A percentile compares a stretch with the other conserved stretches of the same genome.
These are phyloP conservation scores for Nicotiana otophora DNA, from an alignment of 257 asterid species.

Conservation along the genomic window DNA sequence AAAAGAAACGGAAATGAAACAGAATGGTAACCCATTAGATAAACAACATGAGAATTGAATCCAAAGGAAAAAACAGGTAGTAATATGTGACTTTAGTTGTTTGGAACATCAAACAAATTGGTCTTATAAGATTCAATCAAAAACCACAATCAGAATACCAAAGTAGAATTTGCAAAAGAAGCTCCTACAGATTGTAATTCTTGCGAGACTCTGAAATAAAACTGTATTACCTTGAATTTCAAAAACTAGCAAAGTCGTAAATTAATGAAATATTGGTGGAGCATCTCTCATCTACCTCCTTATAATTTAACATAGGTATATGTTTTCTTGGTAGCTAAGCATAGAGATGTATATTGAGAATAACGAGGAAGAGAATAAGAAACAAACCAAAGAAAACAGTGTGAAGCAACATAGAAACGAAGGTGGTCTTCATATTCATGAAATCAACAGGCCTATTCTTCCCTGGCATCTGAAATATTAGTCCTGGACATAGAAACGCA, in stretches of 20 bases:
- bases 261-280: neutral
- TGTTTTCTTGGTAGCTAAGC: constrained; percentile 27
- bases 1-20: neutral
- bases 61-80: too few relatives aligned
- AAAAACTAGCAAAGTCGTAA: neutral
- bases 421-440: constrained; percentile 77
- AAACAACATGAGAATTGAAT: neutral
- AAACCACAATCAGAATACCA: neutral
- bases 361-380: constrained; percentile 61
- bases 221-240: neutral
- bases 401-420: constrained; percentile 51
- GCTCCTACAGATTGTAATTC: neutral
- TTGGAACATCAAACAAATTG: neutral
- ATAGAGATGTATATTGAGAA: constrained; percentile 62
- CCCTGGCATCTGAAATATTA: constrained; percentile 74
- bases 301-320: neutral
- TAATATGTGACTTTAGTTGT: too few relatives aligned
- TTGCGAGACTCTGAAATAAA: neutral
- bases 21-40: neutral
- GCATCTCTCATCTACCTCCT: too few relatives aligned
- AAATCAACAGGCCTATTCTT: constrained; percentile 65
- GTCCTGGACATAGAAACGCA: constrained; percentile 61
- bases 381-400: constrained; percentile 70
- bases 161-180: neutral
- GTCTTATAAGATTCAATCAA: neutral